Base-by-base conservation (phyloP, 1,284 basidiomycete species). In the Dichomitus squalens region DNA sequence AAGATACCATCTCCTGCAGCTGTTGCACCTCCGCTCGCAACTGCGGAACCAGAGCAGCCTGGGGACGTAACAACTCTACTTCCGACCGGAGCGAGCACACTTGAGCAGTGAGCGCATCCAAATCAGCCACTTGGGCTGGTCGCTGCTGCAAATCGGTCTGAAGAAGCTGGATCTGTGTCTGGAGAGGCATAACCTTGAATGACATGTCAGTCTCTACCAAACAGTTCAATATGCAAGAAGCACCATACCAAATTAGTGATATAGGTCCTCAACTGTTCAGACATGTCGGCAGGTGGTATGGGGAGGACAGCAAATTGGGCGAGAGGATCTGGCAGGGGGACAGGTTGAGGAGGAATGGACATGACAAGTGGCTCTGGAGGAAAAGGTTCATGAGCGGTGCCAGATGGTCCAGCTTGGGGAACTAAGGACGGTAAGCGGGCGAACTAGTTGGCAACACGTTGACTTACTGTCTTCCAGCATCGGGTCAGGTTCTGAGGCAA, bases 171-270 rank as follows among this genome's bases (percentile, higher is more conserved):
- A 85, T 69, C 66, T 83, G 81, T 27, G 77, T 73, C 61, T 80
- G 76, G 18, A 90, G 67, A 9, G 88, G 85, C 46, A 74, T 75
- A 44, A 87, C 65, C 85, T 87, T 60, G 16, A 47, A 50, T 50
- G 18, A 27, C 29, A 39, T 27, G 49, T 64, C 43, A 49, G 47
- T 54, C 50, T 7, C 43, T 23, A 52, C 38, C 38, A 16, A 44
- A 21, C 43, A 11, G 41, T 39, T 16, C 23, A n/a, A 33, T 11
- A 29, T 18, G 35, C 8, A 6, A 29, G 9, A 11, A 6, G 18
- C 23, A 48, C 14, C 53, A 11, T 56, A 70, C 68, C 44, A 64
- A 12, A 35, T 60, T 40, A 0, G 54, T 49, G 31, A 62, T 34
- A 20, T 57, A 60, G 2, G 35, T 33, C 49, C 52, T 59, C 8